phyloP scores from a whole-genome alignment of 768 basidiomycete species.

The Pleurotus ostreatus region DNA sequence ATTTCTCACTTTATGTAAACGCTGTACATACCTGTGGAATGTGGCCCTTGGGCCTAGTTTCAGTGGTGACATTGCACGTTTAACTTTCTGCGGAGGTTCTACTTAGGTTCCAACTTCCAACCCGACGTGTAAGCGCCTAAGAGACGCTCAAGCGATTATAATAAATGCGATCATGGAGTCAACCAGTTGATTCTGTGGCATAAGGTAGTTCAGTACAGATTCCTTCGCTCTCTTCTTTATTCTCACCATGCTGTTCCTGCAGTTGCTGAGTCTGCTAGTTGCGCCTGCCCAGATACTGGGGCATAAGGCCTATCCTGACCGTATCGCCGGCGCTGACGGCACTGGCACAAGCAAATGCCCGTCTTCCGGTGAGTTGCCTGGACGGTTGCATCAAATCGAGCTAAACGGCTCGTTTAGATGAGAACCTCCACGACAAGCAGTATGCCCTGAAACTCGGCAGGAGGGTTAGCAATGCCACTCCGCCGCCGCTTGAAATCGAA shows the following conservation, averaged over 20 bases:
- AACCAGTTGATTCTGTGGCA: too few relatives aligned
- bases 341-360: neutral
- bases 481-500: slow-evolving; percentile 48
- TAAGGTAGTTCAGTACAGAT: too few relatives aligned
- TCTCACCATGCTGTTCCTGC: neutral
- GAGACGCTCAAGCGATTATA: too few relatives aligned
- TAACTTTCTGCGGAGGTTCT: too few relatives aligned
- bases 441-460: neutral
- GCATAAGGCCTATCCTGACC: neutral
- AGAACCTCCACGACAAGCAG: neutral
- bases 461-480: neutral
- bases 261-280: neutral
- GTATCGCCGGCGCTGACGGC: neutral
- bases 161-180: too few relatives aligned
- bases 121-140: too few relatives aligned
- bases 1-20: too few relatives aligned
- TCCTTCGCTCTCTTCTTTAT: neutral
- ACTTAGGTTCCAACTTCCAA: too few relatives aligned
- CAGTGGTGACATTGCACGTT: too few relatives aligned
- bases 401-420: neutral
- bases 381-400: neutral
- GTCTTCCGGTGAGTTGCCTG: neutral
- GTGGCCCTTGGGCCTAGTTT: too few relatives aligned
- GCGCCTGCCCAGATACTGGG: neutral
- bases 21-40: too few relatives aligned